Conservation (phyloP, 345 rosid species). For the Microcos paniculata region DNA sequence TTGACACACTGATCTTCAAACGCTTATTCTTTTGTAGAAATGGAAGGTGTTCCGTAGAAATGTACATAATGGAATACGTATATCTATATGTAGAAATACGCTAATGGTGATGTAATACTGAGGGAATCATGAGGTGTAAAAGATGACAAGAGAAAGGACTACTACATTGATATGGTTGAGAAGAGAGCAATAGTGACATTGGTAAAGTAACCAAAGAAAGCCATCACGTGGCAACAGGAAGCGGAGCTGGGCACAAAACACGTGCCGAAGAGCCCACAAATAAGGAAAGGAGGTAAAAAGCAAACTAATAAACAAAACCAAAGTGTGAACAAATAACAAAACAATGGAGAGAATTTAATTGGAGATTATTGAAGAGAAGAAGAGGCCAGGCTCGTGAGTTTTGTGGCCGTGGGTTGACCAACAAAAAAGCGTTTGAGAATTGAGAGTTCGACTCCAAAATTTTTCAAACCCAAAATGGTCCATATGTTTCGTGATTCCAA, state of each 20-base stretch:
- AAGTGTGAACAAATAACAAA: too few relatives aligned
- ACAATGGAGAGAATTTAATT: too few relatives aligned
- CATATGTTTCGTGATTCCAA: conserved; percentile 4
- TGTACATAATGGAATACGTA: not conserved
- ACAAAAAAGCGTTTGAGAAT: not conserved
- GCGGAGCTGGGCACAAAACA: not conserved
- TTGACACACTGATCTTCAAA: not conserved
- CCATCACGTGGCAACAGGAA: not conserved
- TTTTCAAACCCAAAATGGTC: not conserved
- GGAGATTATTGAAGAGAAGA: too few relatives aligned
- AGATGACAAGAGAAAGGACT: not conserved
- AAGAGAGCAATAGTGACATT: not conserved
- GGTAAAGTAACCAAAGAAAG: not conserved
- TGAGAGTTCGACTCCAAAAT: not conserved
- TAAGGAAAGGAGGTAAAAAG: too few relatives aligned
- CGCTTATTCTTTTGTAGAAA: not conserved
- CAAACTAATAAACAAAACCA: too few relatives aligned
- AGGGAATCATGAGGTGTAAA: conserved; percentile 8
- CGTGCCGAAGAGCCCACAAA: not conserved
- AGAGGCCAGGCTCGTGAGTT: too few relatives aligned
- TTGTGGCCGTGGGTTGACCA: too few relatives aligned
- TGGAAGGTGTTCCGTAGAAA: not conserved
- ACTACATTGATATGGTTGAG: not conserved
- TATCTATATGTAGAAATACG: not conserved
- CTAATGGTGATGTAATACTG: not conserved